Evolutionary conservation across 2,329 filamentous ascomycete genomes (phyloP).

Genomic region (Fusarium tanahbumbuense): DNA sequence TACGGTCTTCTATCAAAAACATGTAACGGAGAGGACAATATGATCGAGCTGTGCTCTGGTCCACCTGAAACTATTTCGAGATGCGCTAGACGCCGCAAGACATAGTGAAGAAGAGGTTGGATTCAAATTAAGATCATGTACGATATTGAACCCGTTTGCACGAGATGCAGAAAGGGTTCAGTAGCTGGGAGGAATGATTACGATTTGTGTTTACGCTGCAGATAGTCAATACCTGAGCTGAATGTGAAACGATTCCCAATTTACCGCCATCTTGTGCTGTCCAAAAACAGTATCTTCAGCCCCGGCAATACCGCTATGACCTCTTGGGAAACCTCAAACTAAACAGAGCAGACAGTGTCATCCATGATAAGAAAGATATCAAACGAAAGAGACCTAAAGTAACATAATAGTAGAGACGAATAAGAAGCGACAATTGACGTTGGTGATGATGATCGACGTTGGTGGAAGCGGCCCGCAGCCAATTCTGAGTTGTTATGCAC

Average conservation of each 20-base stretch:
- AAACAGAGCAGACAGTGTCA: neutral
- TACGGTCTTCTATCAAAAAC: neutral
- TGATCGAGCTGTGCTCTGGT: neutral
- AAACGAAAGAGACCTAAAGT: neutral
- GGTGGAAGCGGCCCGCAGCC: conserved; percentile 8
- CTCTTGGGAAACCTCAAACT: neutral
- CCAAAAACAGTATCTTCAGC: neutral
- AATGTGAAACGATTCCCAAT: neutral
- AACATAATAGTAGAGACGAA: neutral
- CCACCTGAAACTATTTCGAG: neutral
- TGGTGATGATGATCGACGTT: conserved; percentile 16
- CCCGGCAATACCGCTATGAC: neutral
- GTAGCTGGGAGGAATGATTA: neutral
- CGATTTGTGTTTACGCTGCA: neutral
- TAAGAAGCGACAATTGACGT: conserved; percentile 9
- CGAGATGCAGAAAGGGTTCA: neutral
- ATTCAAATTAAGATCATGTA: neutral
- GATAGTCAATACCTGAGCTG: neutral
- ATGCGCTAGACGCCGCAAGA: neutral
- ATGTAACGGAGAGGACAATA: neutral
- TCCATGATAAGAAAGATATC: neutral
- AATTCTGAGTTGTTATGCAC: neutral
- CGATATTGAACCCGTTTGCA: neutral
- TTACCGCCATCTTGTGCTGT: neutral
- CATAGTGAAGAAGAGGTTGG: neutral